Conservation (phyloP, 441 rosid genomes). For the Bocquillonia castaneifolia region DNA sequence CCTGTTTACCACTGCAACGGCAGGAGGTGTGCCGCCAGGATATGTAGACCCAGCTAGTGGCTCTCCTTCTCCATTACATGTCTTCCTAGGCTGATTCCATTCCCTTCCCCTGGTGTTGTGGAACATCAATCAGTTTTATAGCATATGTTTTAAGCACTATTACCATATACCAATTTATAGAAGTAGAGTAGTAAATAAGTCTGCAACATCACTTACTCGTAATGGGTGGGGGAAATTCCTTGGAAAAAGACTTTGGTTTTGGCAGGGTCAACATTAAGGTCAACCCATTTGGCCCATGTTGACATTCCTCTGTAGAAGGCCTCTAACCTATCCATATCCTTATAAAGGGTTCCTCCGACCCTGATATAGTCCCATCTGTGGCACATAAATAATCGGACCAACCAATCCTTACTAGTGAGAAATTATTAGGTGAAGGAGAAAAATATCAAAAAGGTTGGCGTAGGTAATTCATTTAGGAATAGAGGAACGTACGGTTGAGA, state of each 20-base stretch:
- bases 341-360: conserved; percentile 36
- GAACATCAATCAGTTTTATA: neutral
- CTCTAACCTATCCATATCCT: conserved; percentile 66
- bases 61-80: conserved; percentile 59
- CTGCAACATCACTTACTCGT: conserved; percentile 46
- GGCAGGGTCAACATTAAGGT: conserved; percentile 52
- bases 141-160: neutral
- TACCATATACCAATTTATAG: too few relatives aligned
- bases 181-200: neutral
- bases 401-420: too few relatives aligned
- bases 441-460: too few relatives aligned
- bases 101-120: conserved; percentile 45
- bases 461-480: neutral
- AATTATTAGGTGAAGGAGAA: neutral
- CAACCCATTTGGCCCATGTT: conserved; percentile 88
- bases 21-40: conserved; percentile 70
- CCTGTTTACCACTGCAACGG: conserved; percentile 58
- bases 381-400: neutral
- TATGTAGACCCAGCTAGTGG: conserved; percentile 59
- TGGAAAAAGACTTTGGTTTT: conserved; percentile 74
- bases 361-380: conserved; percentile 80
- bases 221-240: conserved; percentile 92
- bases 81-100: conserved; percentile 63
- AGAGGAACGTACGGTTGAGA: conserved; percentile 56
- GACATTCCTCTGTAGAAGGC: conserved; percentile 66